Evolutionary conservation across 345 rosid genomes (phyloP).

Genomic region (Linum usitatissimum): DNA sequence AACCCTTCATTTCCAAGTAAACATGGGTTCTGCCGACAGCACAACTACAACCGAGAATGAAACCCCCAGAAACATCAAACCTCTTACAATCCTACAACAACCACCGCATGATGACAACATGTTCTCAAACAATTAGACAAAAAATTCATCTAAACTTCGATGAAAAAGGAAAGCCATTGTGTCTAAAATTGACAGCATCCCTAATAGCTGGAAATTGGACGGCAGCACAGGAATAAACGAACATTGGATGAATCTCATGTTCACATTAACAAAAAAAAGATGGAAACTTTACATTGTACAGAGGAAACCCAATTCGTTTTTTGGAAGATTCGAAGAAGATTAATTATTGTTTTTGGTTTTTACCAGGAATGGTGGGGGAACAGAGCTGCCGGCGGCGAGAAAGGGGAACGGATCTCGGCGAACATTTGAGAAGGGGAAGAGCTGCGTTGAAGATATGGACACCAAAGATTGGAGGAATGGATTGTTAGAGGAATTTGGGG

Average conservation of each 20-base stretch:
- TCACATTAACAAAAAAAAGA: background rate
- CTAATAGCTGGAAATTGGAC: too few relatives aligned
- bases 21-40: background rate
- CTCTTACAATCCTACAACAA: background rate
- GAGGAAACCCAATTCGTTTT: background rate
- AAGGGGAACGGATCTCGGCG: conserved; percentile 17
- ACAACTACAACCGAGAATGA: background rate
- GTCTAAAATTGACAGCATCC: too few relatives aligned
- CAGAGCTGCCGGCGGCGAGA: conserved; percentile 8
- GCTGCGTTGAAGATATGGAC: background rate
- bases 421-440: background rate
- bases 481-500: conserved; percentile 5
- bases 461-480: conserved; percentile 13
- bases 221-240: background rate
- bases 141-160: too few relatives aligned
- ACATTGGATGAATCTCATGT: background rate
- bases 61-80: background rate
- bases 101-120: background rate
- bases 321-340: too few relatives aligned
- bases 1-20: background rate
- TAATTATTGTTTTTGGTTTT: background rate
- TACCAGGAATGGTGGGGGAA: conserved; percentile 7
- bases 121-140: too few relatives aligned
- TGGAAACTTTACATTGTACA: background rate
- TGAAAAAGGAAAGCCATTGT: too few relatives aligned